Percentiles rank a stretch among this genome's conserved stretches.
Conservation (phyloP, 352 stramenopile species). For the Pythium aphanidermatum region DNA sequence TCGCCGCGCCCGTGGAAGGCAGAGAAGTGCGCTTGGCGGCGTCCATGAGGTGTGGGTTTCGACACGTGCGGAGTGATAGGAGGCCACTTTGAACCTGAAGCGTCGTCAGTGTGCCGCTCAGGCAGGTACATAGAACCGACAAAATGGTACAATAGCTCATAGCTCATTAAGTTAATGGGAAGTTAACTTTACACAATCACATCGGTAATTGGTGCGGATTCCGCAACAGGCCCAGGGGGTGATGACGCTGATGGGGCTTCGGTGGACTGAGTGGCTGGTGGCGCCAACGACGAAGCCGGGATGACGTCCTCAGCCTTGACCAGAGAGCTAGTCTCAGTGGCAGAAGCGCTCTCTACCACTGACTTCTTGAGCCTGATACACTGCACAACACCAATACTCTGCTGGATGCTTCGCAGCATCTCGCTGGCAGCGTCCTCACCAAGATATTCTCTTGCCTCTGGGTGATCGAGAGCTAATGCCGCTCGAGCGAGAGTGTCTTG, state of each 20-base stretch:
- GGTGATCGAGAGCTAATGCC: slow-evolving; percentile 14
- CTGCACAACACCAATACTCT: slow-evolving; percentile 25
- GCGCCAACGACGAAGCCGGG: too few relatives aligned
- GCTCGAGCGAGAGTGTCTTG: slow-evolving; percentile 17
- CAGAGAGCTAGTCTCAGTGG: neutral
- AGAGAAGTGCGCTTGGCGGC: too few relatives aligned
- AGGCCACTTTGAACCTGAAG: too few relatives aligned
- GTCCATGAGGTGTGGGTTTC: too few relatives aligned
- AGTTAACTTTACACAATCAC: slow-evolving; percentile 15
- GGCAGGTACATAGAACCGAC: neutral
- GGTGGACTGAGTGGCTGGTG: too few relatives aligned
- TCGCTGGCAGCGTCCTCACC: slow-evolving; percentile 17
- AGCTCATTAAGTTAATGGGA: slow-evolving; percentile 16
- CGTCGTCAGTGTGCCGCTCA: slow-evolving; percentile 2
- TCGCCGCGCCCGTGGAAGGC: neutral
- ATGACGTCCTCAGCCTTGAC: neutral
- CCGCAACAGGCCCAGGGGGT: too few relatives aligned
- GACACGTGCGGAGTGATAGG: too few relatives aligned
- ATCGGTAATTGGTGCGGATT: too few relatives aligned
- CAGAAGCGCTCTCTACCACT: neutral
- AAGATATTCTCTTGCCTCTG: slow-evolving; percentile 15
- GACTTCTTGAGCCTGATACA: slow-evolving; percentile 23
- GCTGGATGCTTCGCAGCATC: slow-evolving; percentile 25
- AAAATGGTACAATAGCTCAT: neutral
- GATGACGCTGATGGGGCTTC: too few relatives aligned